These are phyloP conservation scores for Paxillus involutus DNA, from an alignment of 768 basidiomycete genomes.

Conservation along the genomic window DNA sequence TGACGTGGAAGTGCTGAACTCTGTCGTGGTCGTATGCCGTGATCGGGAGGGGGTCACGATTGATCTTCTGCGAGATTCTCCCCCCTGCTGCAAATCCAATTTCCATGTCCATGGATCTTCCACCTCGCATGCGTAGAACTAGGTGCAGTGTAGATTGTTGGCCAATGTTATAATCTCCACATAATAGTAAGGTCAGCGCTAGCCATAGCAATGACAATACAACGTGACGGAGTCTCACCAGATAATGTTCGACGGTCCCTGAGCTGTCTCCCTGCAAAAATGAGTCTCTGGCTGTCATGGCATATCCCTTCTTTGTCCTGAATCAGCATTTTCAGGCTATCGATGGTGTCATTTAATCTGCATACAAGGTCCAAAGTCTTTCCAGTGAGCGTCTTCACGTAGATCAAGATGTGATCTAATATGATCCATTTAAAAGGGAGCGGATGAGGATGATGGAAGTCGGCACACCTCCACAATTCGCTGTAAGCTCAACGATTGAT, in stretches of 20 bases:
- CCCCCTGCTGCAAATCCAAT: slow-evolving; percentile 12
- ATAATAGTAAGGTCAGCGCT: neutral
- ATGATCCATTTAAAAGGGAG: neutral
- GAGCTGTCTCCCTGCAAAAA: slow-evolving; percentile 85
- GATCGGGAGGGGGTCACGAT: slow-evolving; percentile 13
- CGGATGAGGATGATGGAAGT: neutral
- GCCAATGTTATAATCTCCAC: slow-evolving; percentile 66
- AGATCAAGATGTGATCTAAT: slow-evolving; percentile 77
- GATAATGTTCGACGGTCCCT: slow-evolving; percentile 47
- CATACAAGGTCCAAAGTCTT: slow-evolving; percentile 88
- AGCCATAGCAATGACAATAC: too few species aligned
- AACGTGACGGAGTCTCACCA: neutral
- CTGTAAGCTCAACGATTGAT: neutral
- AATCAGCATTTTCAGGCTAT: slow-evolving; percentile 75
- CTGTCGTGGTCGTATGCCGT: slow-evolving; percentile 16
- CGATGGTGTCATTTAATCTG: slow-evolving; percentile 83
- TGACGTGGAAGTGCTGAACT: slow-evolving; percentile 10
- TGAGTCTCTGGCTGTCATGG: slow-evolving; percentile 75
- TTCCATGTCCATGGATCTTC: slow-evolving; percentile 41
- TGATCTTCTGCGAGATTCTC: slow-evolving; percentile 23
- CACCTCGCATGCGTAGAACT: slow-evolving; percentile 59
- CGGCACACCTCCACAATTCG: neutral
- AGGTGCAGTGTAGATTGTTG: slow-evolving; percentile 70
- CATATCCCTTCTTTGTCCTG: slow-evolving; percentile 75
- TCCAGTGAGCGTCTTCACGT: slow-evolving; percentile 76